Percentiles rank a stretch among this genome's conserved stretches.
Evolutionary conservation across 2,329 filamentous ascomycete species (phyloP).

Genomic region (Rutstroemia sp.): DNA sequence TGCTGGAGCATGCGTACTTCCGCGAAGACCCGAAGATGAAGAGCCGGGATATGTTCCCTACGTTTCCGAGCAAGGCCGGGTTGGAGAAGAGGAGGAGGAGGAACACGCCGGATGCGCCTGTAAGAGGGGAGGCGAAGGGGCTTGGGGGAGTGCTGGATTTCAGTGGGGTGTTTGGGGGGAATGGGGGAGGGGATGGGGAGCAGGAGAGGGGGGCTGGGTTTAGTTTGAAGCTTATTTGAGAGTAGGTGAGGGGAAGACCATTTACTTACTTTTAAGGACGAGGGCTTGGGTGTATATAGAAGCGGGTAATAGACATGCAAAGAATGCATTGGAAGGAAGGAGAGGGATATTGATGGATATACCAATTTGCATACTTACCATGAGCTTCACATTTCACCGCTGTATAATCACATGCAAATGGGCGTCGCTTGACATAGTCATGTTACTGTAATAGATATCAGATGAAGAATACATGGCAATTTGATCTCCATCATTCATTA

Average conservation of each 20-base stretch:
- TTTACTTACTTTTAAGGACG: neutral
- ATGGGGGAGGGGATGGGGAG: conserved; percentile 51
- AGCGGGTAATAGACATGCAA: neutral
- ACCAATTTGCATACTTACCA: neutral
- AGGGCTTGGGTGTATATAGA: neutral
- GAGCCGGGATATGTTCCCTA: conserved; percentile 87
- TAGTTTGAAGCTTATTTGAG: conserved; percentile 53
- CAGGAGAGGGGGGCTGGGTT: conserved; percentile 56
- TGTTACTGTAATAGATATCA: neutral
- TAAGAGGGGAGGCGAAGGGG: conserved; percentile 54
- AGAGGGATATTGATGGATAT: neutral
- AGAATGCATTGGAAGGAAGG: too few relatives aligned
- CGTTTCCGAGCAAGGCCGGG: conserved; percentile 90
- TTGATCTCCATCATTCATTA: conserved; percentile 5
- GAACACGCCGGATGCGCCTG: conserved; percentile 76
- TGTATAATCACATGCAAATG: neutral
- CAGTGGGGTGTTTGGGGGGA: conserved; percentile 62
- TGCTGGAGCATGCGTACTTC: conserved; percentile 80
- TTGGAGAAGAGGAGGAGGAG: conserved; percentile 71
- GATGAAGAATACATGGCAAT: neutral
- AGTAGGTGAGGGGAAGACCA: neutral
- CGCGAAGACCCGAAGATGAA: conserved; percentile 84
- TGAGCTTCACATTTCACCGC: neutral
- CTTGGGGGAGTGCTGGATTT: conserved; percentile 46
- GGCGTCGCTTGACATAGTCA: neutral